Percentiles rank a stretch among this genome's conserved stretches.
Evolutionary conservation across 2,329 filamentous ascomycete genomes (phyloP).

Genomic region (Stylonectria norvegica): DNA sequence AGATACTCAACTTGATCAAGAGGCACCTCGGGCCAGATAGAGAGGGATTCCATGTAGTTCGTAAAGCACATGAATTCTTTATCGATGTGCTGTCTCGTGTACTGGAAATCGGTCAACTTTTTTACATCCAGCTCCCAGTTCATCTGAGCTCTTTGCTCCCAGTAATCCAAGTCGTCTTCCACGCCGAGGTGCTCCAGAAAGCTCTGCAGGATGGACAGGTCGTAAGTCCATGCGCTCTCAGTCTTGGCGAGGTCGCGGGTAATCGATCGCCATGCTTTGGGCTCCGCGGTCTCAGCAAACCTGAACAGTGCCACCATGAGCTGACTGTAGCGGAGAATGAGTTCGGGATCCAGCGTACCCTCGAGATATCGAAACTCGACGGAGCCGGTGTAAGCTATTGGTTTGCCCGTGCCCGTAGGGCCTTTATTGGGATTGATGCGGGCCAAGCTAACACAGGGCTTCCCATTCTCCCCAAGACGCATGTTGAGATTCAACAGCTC

Average conservation of each 20-base stretch:
- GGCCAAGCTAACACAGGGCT: background rate
- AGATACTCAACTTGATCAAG: background rate
- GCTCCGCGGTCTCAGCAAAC: conserved; percentile 16
- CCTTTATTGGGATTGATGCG: background rate
- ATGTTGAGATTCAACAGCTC: background rate
- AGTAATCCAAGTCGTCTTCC: conserved; percentile 11
- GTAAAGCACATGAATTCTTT: too few relatives aligned
- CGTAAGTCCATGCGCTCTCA: background rate
- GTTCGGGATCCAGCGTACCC: conserved; percentile 16
- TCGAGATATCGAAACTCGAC: conserved; percentile 21
- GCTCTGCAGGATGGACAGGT: conserved; percentile 4
- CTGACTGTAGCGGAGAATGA: conserved; percentile 17
- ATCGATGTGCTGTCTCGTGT: too few relatives aligned
- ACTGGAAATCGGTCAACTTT: too few relatives aligned
- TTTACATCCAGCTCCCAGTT: too few relatives aligned
- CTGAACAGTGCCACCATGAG: conserved; percentile 18
- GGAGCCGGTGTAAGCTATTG: too few relatives aligned
- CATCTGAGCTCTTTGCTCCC: conserved; percentile 12
- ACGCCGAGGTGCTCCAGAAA: conserved; percentile 13
- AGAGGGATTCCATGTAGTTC: too few relatives aligned
- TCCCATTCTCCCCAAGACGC: background rate
- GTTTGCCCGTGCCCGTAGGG: too few relatives aligned
- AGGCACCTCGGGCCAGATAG: background rate
- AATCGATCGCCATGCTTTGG: conserved; percentile 9
- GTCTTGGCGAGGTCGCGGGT: conserved; percentile 2